Evolutionary conservation across 1,284 basidiomycete species (phyloP).

Genomic region (Psilocybe mexicana): DNA sequence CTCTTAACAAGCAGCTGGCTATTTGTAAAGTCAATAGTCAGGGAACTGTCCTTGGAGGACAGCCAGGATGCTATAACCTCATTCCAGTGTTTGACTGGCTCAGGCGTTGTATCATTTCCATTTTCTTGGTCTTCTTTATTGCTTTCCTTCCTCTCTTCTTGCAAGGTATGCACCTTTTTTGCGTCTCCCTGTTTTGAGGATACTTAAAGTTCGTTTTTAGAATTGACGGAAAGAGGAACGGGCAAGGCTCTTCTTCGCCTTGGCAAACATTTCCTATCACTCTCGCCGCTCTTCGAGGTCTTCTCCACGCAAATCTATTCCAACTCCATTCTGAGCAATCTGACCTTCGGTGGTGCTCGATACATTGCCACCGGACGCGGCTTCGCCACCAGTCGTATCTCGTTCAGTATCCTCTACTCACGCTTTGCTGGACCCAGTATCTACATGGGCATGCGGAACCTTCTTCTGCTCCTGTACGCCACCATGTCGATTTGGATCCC

Average conservation of each 20-base stretch:
- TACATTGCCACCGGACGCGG: conserved; percentile 98
- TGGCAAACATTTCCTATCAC: conserved; percentile 91
- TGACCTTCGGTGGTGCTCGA: conserved; percentile 94
- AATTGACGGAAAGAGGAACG: conserved; percentile 92
- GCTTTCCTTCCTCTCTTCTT: conserved; percentile 94
- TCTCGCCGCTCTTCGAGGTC: conserved; percentile 95
- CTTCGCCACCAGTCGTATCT: conserved; percentile 93
- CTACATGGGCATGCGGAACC: conserved; percentile 94
- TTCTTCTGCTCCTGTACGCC: conserved; percentile 85
- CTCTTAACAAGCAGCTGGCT: conserved; percentile 86
- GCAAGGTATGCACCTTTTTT: conserved; percentile 64
- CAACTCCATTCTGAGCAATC: conserved; percentile 91
- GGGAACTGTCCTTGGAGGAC: conserved; percentile 79
- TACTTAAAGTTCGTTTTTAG: conserved; percentile 39
- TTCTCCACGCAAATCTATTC: conserved; percentile 98
- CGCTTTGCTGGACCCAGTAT: conserved; percentile 98
- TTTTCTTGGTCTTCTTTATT: conserved; percentile 97
- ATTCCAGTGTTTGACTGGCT: conserved; percentile 97
- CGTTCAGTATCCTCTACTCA: conserved; percentile 93
- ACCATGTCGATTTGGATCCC: conserved; percentile 92
- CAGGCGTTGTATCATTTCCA: conserved; percentile 91
- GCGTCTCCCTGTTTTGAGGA: background rate
- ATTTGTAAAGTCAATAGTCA: conserved; percentile 85
- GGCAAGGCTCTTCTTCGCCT: conserved; percentile 92
- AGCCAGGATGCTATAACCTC: conserved; percentile 91